Evolutionary conservation across 2,329 filamentous ascomycete genomes (phyloP).

Genomic region (Sporothrix mexicana): DNA sequence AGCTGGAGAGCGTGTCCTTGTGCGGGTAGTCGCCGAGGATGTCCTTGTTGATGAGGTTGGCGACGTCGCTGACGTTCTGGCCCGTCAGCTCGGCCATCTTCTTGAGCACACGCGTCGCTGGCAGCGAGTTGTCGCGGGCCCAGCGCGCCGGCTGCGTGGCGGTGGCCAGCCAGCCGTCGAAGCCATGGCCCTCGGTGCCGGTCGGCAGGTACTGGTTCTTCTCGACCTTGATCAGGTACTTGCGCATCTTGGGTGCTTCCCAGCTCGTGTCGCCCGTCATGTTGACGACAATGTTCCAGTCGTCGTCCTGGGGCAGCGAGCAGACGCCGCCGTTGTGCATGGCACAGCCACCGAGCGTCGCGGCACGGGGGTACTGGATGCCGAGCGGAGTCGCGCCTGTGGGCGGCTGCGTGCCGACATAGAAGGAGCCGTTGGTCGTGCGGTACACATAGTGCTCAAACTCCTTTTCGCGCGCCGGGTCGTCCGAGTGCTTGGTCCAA

Average conservation of each 20-base stretch:
- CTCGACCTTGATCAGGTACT: conserved; percentile 56
- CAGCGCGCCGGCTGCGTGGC: conserved; percentile 33
- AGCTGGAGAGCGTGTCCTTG: conserved; percentile 33
- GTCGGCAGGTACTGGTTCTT: conserved; percentile 49
- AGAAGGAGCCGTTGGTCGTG: conserved; percentile 37
- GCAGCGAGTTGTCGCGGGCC: conserved; percentile 23
- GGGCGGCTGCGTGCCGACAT: conserved; percentile 39
- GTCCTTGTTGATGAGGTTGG: conserved; percentile 35
- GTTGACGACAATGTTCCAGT: conserved; percentile 55
- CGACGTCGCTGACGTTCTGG: conserved; percentile 43
- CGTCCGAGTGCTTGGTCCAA: conserved; percentile 34
- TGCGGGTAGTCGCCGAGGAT: conserved; percentile 34
- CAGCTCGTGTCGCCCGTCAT: conserved; percentile 59
- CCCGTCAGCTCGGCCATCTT: conserved; percentile 58
- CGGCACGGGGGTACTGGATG: conserved; percentile 41
- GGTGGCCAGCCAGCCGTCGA: conserved; percentile 53
- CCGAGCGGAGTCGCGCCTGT: conserved; percentile 37
- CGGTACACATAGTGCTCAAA: conserved; percentile 58
- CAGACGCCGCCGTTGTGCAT: conserved; percentile 58
- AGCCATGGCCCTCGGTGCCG: conserved; percentile 43
- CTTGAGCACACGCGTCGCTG: conserved; percentile 52
- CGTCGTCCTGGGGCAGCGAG: conserved; percentile 55
- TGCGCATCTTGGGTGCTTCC: conserved; percentile 56
- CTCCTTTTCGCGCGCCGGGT: conserved; percentile 42
- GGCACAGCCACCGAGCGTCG: conserved; percentile 44